Conservation (phyloP, 495 filamentous ascomycete species). For the Aeminium ludgeri region DNA sequence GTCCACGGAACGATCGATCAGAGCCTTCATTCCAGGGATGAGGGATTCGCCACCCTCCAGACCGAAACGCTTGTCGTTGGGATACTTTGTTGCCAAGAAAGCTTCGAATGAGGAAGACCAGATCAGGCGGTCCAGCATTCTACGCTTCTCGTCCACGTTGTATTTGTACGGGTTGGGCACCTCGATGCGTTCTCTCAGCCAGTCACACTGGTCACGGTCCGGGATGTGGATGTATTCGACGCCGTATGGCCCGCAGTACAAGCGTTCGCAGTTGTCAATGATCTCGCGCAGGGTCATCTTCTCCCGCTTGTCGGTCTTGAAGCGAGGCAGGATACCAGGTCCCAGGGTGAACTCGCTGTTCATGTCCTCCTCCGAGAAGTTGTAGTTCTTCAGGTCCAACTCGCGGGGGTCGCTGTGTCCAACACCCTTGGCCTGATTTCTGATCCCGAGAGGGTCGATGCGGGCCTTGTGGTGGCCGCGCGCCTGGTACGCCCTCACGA, state of each 20-base stretch:
- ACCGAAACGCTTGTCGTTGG: constrained; percentile 98
- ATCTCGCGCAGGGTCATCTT: constrained; percentile 97
- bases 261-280: constrained; percentile 75
- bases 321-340: constrained; percentile 88
- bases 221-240: constrained; percentile 98
- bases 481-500: constrained; percentile 93
- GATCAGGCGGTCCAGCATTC: constrained; percentile 92
- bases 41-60: constrained; percentile 91
- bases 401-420: constrained; percentile 82
- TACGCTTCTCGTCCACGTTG: constrained; percentile 88
- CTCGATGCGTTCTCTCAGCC: constrained; percentile 87
- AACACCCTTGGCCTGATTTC: constrained; percentile 68
- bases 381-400: constrained; percentile 79
- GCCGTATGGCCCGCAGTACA: constrained; percentile 93
- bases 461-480: constrained; percentile 95
- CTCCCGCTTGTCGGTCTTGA: constrained; percentile 67
- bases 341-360: constrained; percentile 84
- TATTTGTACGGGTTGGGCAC: constrained; percentile 89
- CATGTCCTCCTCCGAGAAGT: constrained; percentile 86
- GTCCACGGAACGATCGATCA: constrained; percentile 95
- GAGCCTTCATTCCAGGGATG: constrained; percentile 96
- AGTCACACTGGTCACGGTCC: constrained; percentile 93
- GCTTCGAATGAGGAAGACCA: constrained; percentile 94
- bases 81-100: constrained; percentile 92
- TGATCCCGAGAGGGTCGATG: constrained; percentile 90